Conservation (phyloP, 805 yeast genomes). For the Kazachstania bromeliacearum region DNA sequence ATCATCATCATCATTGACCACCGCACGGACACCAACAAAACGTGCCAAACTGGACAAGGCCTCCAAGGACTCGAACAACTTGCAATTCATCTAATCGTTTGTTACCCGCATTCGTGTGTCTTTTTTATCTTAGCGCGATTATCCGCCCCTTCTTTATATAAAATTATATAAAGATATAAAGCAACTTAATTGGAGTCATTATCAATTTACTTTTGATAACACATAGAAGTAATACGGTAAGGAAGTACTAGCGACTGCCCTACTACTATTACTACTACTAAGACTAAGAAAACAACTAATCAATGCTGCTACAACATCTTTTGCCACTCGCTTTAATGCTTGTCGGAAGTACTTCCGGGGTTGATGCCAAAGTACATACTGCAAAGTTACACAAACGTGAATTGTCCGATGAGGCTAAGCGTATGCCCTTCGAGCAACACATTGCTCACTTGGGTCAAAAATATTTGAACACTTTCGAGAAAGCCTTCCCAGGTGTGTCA, state of each 20-base stretch:
- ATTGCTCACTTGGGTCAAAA: conserved; percentile 51
- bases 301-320: conserved; percentile 19
- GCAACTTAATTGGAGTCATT: no score
- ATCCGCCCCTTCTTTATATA: no score
- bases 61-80: neutral
- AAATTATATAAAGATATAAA: no score
- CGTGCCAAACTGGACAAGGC: conserved; percentile 26
- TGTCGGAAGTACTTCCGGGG: conserved; percentile 19
- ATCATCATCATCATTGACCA: neutral
- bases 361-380: conserved; percentile 43
- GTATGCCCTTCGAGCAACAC: conserved; percentile 43
- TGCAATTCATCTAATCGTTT: conserved; percentile 5
- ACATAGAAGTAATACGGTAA: no score
- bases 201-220: no score
- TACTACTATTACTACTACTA: no score
- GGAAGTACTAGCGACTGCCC: neutral
- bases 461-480: conserved; percentile 44
- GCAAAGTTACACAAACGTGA: conserved; percentile 54
- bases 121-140: no score
- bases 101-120: no score
- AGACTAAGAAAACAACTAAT: no score
- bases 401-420: conserved; percentile 36
- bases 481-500: conserved; percentile 34
- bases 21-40: conserved; percentile 6
- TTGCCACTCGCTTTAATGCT: conserved; percentile 24